phyloP scores from a whole-genome alignment of 306 rosid genomes.

The Gynostemma pentaphyllum region DNA sequence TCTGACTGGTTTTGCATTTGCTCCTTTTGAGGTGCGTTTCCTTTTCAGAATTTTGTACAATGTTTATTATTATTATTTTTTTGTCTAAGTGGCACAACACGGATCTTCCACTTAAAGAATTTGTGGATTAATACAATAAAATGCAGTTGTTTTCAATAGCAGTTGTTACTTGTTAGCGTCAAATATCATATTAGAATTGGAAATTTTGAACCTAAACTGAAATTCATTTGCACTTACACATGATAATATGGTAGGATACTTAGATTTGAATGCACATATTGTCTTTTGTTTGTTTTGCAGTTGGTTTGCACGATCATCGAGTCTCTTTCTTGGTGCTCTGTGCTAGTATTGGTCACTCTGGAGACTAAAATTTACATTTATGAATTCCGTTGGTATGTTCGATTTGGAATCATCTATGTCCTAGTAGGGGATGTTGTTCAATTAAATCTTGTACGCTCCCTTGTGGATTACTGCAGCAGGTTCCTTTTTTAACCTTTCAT shows the following conservation, averaged over 20 bases:
- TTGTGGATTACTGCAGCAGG: conserved; percentile 46
- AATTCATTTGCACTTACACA: background rate
- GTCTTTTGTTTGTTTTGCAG: conserved; percentile 24
- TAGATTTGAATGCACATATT: background rate
- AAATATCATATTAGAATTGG: background rate
- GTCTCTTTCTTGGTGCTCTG: conserved; percentile 54
- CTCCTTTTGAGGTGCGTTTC: conserved; percentile 71
- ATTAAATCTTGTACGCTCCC: conserved; percentile 51
- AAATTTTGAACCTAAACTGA: background rate
- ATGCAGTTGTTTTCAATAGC: background rate
- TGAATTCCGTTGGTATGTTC: conserved; percentile 68
- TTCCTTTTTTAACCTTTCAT: conserved; percentile 16
- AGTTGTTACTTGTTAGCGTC: background rate
- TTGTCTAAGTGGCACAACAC: background rate
- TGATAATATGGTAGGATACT: background rate
- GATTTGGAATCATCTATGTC: conserved; percentile 70
- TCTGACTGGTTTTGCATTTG: conserved; percentile 34
- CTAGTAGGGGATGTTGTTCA: conserved; percentile 62
- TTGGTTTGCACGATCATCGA: conserved; percentile 32
- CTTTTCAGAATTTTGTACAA: background rate
- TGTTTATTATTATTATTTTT: background rate
- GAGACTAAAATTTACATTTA: conserved; percentile 55
- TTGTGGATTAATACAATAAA: background rate
- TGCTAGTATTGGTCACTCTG: conserved; percentile 44
- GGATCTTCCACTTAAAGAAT: background rate